phyloP scores from a whole-genome alignment of 352 stramenopile species.

The Pythium apleroticum region DNA sequence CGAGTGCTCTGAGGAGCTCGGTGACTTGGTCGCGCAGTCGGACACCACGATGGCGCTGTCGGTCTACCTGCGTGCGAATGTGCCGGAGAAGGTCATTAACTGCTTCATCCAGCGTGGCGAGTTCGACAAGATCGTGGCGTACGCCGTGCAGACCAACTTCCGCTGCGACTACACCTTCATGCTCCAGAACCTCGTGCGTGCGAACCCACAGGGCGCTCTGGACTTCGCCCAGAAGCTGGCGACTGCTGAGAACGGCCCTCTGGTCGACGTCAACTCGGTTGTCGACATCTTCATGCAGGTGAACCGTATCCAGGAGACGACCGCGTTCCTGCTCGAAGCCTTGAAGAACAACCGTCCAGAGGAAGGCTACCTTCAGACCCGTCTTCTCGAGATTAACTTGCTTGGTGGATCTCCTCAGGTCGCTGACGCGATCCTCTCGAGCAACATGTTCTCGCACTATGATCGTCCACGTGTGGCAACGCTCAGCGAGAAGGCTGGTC shows the following conservation, averaged over 20 bases:
- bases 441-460: constrained; percentile 99
- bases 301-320: constrained; percentile 99
- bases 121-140: constrained; percentile 99
- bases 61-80: constrained; percentile 97
- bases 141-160: constrained; percentile 95
- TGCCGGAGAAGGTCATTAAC: constrained; percentile 99
- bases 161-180: constrained; percentile 99
- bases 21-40: constrained; percentile 94
- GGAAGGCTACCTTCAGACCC: constrained; percentile 99
- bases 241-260: constrained; percentile 90
- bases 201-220: constrained; percentile 96
- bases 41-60: constrained; percentile 98
- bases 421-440: constrained; percentile 99
- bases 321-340: constrained; percentile 98
- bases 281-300: constrained; percentile 99
- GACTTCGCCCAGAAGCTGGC: constrained; percentile 99
- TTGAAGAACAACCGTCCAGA: constrained; percentile 99
- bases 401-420: constrained; percentile 98
- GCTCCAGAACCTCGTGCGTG: constrained; percentile 98
- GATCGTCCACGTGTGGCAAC: constrained; percentile 97
- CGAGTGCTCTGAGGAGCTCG: constrained; percentile 96
- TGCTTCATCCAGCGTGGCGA: constrained; percentile 99
- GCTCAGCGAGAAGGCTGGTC: constrained; percentile 97
- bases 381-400: constrained; percentile 99
- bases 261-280: constrained; percentile 98